These are phyloP conservation scores for Blumeria hordei DNA, from an alignment of 2,329 filamentous ascomycete species.

Conservation along the genomic window DNA sequence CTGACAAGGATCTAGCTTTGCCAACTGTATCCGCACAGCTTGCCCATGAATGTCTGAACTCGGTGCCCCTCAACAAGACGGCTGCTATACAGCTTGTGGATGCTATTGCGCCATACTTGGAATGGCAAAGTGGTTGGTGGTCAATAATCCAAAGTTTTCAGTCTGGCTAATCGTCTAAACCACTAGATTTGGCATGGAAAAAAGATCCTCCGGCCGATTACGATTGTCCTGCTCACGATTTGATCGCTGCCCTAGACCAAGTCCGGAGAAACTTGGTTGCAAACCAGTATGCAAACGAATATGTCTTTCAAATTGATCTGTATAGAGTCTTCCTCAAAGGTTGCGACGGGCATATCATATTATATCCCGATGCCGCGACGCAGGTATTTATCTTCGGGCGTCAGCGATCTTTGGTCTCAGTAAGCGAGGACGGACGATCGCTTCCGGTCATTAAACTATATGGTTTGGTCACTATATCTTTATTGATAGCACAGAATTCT, in stretches of 20 bases:
- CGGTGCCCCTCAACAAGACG: slow-evolving; percentile 10
- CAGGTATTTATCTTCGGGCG: slow-evolving; percentile 10
- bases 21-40: slow-evolving; percentile 11
- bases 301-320: slow-evolving; percentile 21
- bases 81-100: slow-evolving; percentile 10
- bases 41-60: slow-evolving; percentile 13
- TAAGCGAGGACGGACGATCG: too few species aligned
- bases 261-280: slow-evolving; percentile 20
- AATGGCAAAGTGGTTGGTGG: slow-evolving; percentile 13
- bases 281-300: slow-evolving; percentile 25
- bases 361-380: slow-evolving; percentile 25
- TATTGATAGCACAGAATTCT: too few species aligned
- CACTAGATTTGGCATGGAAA: slow-evolving; percentile 16
- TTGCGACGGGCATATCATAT: slow-evolving; percentile 41
- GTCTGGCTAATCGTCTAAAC: too few species aligned
- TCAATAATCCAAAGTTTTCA: too few species aligned
- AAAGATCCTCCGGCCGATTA: slow-evolving; percentile 28
- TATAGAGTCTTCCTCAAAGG: slow-evolving; percentile 26
- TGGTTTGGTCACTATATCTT: too few species aligned
- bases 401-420: too few species aligned
- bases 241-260: slow-evolving; percentile 21
- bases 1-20: slow-evolving; percentile 5
- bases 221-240: slow-evolving; percentile 23
- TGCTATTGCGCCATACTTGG: slow-evolving; percentile 10
- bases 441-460: too few species aligned